Evolutionary conservation across 73 alveolate genomes (phyloP), one percentile per base, ranked within the genome.

Genomic region (Diophrys sp.): DNA sequence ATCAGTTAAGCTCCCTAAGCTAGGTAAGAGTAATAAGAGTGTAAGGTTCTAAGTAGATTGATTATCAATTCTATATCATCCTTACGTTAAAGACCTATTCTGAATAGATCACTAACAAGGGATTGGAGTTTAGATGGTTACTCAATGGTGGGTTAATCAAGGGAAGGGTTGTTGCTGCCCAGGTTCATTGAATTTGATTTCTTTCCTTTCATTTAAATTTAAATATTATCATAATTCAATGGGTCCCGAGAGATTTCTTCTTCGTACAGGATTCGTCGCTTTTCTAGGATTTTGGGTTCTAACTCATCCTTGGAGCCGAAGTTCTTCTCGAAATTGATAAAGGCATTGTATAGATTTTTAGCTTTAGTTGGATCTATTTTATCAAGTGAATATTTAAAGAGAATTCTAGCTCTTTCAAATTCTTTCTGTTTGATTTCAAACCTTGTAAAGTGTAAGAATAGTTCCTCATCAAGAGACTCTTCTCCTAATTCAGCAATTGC

Each of bases 241-340:
- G 87, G 88, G 55, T 91, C 90, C 75, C 88, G 87, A 28, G 84
- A 72, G 18, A 93, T 31, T 74, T 85, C 90, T 70, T 75, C 85
- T 73, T 95, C 99, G 55, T 85, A 93, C 72, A 78, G 83, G 57
- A 83, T 90, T 78, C 99, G 88, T 71, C 99, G 90, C 81, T 96
- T 96, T 68, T 94, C 94, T 30, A 95, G 85, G 29, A 94, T 83
- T 67, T 90, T 97, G 79, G 90, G 97, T 78, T 98, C 99, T 70
- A 98, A 87, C 54, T 95, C 98, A 69, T 98, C 99, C 69, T 88
- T 84, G 27, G 90, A 87, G 31, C 99, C 99, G 81, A 90, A 90
- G 74, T 96, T 95, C 91, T 98, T 98, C 83, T 98, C 99, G 85
- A 98, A 97, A 67, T 92, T 87, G 54, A 97, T 93, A 81, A 93